Evolutionary conservation across 371 early-diverging fungal species (phyloP).

Genomic region (Mucor sp.): DNA sequence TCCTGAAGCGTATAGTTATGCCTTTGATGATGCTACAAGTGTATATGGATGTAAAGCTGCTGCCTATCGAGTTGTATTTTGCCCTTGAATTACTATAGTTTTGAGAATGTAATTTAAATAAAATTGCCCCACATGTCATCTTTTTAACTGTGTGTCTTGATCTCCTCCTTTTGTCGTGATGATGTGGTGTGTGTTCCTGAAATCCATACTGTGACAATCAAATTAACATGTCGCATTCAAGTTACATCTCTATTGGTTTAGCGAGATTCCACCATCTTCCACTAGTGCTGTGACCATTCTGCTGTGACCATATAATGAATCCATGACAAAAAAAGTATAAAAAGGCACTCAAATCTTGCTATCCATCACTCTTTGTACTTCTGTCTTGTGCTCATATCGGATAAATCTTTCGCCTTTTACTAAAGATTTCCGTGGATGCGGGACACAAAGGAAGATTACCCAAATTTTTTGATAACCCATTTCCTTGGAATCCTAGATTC

Average conservation of each 20-base stretch:
- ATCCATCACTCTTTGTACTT: conserved; percentile 28
- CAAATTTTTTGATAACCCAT: conserved; percentile 43
- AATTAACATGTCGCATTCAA: too few relatives aligned
- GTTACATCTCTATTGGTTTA: neutral
- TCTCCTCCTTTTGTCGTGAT: too few relatives aligned
- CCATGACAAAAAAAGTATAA: conserved; percentile 35
- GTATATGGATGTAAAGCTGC: conserved; percentile 42
- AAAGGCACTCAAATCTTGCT: conserved; percentile 3
- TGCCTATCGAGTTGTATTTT: conserved; percentile 49
- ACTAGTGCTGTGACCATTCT: neutral
- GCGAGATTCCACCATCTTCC: neutral
- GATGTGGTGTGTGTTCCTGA: too few relatives aligned
- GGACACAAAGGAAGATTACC: conserved; percentile 45
- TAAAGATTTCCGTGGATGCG: conserved; percentile 60
- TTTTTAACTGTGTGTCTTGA: neutral
- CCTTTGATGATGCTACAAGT: conserved; percentile 51
- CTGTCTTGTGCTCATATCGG: conserved; percentile 52
- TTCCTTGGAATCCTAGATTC: neutral
- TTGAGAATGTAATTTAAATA: neutral
- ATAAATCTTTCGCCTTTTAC: conserved; percentile 62
- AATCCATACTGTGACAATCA: too few relatives aligned
- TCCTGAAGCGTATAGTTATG: conserved; percentile 47
- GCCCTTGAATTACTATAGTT: conserved; percentile 30
- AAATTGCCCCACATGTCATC: neutral
- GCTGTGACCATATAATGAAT: neutral